Base-by-base conservation (phyloP, 306 rosid species). In the Nissolia schottii region DNA sequence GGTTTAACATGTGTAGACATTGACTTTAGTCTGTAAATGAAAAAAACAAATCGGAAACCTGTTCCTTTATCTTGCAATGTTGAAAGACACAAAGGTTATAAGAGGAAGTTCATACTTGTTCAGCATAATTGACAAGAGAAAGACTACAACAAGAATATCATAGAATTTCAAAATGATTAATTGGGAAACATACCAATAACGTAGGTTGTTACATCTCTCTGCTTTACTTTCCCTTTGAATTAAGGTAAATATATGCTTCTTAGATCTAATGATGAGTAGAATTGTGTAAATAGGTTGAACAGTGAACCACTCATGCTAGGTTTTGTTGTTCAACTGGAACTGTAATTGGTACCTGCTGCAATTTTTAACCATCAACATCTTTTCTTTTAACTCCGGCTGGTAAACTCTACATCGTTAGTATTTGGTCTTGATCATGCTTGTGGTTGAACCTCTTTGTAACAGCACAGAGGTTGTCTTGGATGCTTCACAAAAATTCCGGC, bases 381-480 rank as follows among this genome's bases (percentile, higher is more conserved):
- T 64, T 43, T 58, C 34, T 55, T 68, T 67, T 72, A 38, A 53
- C 35, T 24, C 54, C 54, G 9, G 32, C 56, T 45, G 37, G 51
- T 50, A 53, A 70, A 62, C 18, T 64, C 19, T 23, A 37, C 49
- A 53, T 24, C 62, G 77, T 75, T 76, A 62, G 29, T 77, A 59
- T 28, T 56, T 41, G 50, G 86, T 80, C 72, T 49, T 84, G 74
- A 87, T 89, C 89, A 81, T 27, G 86, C 67, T 73, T 73, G 67
- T 70, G 87, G 81, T 80, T 74, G 63, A 70, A 88, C 85, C 88
- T 82, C 80, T 82, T 87, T 89, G 86, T 56, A 89, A 91, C 96
- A 91, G 98, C 84, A 69, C 96, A 94, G 98, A 83, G 88, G 98
- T 83, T 87, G 97, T 80, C 77, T 83, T 78, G 95, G 96, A 82